These are phyloP conservation scores for Sordariomycetes sp. DNA, from an alignment of 2,329 filamentous ascomycete genomes.

Conservation along the genomic window DNA sequence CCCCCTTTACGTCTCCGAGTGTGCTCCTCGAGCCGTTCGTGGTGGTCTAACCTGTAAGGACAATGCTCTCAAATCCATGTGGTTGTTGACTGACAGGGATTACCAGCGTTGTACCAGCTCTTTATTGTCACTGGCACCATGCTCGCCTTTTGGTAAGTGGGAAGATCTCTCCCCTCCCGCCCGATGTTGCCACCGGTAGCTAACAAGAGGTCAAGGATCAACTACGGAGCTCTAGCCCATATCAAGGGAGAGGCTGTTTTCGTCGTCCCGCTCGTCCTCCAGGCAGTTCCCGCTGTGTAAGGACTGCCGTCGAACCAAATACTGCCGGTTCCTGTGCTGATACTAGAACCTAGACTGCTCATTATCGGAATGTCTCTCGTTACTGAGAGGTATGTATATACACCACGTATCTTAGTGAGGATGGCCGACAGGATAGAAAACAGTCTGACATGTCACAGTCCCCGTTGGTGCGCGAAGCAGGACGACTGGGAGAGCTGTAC, in stretches of 20 bases:
- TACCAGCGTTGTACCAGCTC: slow-evolving; percentile 34
- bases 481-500: slow-evolving; percentile 58
- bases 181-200: too few species aligned
- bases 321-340: background rate
- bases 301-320: slow-evolving; percentile 5
- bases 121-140: slow-evolving; percentile 34
- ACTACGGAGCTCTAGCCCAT: slow-evolving; percentile 39
- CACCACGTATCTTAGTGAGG: background rate
- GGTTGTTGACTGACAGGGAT: background rate
- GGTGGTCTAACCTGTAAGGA: slow-evolving; percentile 33
- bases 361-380: slow-evolving; percentile 51
- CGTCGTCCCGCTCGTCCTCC: slow-evolving; percentile 53
- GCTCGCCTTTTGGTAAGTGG: slow-evolving; percentile 26
- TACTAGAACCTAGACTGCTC: slow-evolving; percentile 27
- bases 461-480: slow-evolving; percentile 56
- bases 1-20: slow-evolving; percentile 35
- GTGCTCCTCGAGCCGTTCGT: slow-evolving; percentile 37
- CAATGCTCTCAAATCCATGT: background rate
- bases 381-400: slow-evolving; percentile 26
- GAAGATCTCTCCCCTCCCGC: background rate
- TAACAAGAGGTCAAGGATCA: slow-evolving; percentile 34
- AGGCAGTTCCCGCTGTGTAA: slow-evolving; percentile 50
- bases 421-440: background rate
- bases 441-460: slow-evolving; percentile 29
- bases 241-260: slow-evolving; percentile 37